Percentiles rank a stretch among this genome's conserved stretches.
Evolutionary conservation across 1,284 basidiomycete genomes (phyloP).

Genomic region (Boletus coffeatus): DNA sequence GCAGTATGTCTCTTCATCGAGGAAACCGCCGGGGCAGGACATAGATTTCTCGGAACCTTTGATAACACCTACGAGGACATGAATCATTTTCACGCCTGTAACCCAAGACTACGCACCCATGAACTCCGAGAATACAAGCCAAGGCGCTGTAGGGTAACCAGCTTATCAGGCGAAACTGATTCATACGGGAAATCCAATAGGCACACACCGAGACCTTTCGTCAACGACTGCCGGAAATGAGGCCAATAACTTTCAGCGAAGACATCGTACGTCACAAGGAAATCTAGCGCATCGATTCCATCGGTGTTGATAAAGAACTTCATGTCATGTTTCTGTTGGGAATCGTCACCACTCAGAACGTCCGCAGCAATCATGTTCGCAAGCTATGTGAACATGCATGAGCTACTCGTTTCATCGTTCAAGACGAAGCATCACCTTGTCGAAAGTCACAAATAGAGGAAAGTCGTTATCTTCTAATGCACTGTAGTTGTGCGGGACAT

Average conservation of each 20-base stretch:
- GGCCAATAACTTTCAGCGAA: constrained; percentile 60
- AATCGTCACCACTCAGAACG: constrained; percentile 12
- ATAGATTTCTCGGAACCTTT: constrained; percentile 57
- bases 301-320: constrained; percentile 17
- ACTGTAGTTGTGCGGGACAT: constrained; percentile 54
- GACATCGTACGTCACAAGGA: constrained; percentile 42
- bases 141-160: constrained; percentile 41
- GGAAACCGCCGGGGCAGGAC: constrained; percentile 29
- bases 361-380: constrained; percentile 21
- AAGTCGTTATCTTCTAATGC: constrained; percentile 57
- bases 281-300: constrained; percentile 15
- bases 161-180: not conserved
- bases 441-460: constrained; percentile 65
- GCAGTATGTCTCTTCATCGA: constrained; percentile 43
- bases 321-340: constrained; percentile 5
- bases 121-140: constrained; percentile 64
- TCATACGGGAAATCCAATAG: not conserved
- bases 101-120: constrained; percentile 40
- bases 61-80: constrained; percentile 47
- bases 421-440: constrained; percentile 39
- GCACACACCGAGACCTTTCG: constrained; percentile 48
- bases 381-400: constrained; percentile 7
- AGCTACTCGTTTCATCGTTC: not conserved
- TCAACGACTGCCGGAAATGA: constrained; percentile 50
- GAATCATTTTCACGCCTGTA: not conserved